Evolutionary conservation across 768 basidiomycete genomes (phyloP).

Genomic region (Lactarius trivialis): DNA sequence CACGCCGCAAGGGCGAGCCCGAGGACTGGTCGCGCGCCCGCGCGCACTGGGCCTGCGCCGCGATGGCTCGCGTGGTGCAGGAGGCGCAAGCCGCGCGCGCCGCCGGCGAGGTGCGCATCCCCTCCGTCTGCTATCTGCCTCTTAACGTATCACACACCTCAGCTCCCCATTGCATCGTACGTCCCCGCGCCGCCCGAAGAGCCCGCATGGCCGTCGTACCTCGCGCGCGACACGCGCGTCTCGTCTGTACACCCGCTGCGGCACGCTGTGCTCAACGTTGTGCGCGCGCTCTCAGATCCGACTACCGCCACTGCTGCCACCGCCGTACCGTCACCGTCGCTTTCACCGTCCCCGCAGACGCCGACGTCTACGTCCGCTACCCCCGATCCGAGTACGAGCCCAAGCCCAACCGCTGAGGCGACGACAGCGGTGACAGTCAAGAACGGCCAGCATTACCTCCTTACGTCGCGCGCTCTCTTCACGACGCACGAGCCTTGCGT

Average conservation of each 20-base stretch:
- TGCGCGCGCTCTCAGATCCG: constrained; percentile 56
- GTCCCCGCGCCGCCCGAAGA: constrained; percentile 51
- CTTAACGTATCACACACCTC: background rate
- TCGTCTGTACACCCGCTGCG: constrained; percentile 71
- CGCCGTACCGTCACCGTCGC: background rate
- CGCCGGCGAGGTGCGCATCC: constrained; percentile 51
- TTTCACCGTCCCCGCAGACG: constrained; percentile 15
- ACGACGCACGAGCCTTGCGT: constrained; percentile 95
- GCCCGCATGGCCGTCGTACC: constrained; percentile 34
- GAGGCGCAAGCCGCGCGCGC: constrained; percentile 43
- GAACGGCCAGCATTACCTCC: constrained; percentile 80
- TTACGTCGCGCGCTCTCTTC: constrained; percentile 81
- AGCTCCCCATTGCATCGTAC: constrained; percentile 74
- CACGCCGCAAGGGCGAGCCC: constrained; percentile 58
- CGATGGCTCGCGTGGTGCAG: constrained; percentile 47
- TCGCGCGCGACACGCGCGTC: constrained; percentile 63
- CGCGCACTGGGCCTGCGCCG: constrained; percentile 69
- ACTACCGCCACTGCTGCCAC: constrained; percentile 21
- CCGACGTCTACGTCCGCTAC: constrained; percentile 1
- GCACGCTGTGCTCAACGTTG: constrained; percentile 76
- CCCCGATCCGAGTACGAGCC: constrained; percentile 9
- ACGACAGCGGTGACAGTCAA: constrained; percentile 3
- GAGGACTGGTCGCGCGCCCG: constrained; percentile 62
- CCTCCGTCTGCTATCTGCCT: background rate
- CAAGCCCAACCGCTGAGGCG: constrained; percentile 14